Percentiles rank a stretch among this genome's conserved stretches.
These are phyloP conservation scores for Kwoniella dendrophila DNA, from an alignment of 768 basidiomycete genomes.

Conservation along the genomic window DNA sequence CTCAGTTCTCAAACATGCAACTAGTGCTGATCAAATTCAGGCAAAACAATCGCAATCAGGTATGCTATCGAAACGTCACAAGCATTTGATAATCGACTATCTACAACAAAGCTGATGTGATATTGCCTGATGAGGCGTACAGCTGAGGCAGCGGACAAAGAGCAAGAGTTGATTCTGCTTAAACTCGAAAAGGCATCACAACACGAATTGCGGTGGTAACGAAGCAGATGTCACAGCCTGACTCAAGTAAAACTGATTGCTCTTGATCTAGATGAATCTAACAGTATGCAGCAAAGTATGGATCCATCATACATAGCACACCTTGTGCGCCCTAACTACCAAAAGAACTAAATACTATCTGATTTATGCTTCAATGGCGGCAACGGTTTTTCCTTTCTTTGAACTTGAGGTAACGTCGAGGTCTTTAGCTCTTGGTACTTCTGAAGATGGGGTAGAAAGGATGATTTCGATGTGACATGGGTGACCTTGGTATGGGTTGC, in stretches of 20 bases:
- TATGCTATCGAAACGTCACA: no score
- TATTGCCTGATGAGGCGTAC: no score
- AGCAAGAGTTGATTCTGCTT: no score
- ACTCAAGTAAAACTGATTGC: no score
- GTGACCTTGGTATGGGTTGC: constrained; percentile 97
- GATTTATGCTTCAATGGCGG: constrained; percentile 54
- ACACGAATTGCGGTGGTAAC: no score
- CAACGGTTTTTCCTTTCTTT: constrained; percentile 53
- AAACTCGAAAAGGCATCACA: no score
- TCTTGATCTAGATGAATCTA: background rate
- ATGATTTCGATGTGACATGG: constrained; percentile 92
- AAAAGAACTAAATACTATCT: constrained; percentile 11
- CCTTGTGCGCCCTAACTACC: constrained; percentile 19
- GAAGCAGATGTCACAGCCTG: no score
- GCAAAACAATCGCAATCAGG: background rate
- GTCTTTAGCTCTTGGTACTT: constrained; percentile 92
- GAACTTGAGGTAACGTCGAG: constrained; percentile 62
- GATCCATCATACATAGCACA: constrained; percentile 43
- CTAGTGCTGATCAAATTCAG: background rate
- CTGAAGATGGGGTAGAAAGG: constrained; percentile 72
- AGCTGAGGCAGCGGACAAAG: no score
- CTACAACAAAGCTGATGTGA: no score
- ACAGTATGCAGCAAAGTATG: constrained; percentile 24
- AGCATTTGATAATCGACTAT: no score
- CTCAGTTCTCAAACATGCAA: background rate